phyloP scores from a whole-genome alignment of 2,329 filamentous ascomycete species.

The Penicillium brevicompactum region DNA sequence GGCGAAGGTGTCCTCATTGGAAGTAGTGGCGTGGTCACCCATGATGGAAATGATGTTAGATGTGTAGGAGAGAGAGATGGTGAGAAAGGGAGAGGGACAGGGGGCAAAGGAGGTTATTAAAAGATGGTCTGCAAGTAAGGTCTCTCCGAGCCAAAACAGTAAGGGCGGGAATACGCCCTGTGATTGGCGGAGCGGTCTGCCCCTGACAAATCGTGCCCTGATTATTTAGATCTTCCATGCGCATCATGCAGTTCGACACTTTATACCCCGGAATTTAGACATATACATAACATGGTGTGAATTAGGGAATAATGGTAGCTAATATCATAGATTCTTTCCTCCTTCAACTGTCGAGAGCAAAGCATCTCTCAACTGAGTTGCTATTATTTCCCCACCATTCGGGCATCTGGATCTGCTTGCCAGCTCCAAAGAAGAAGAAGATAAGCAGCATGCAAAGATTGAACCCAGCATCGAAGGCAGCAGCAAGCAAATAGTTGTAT shows the following conservation, averaged over 20 bases:
- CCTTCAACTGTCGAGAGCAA: conserved; percentile 47
- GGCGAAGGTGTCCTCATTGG: conserved; percentile 51
- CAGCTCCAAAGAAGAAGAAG: conserved; percentile 62
- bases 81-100: conserved; percentile 15
- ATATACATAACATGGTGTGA: background rate
- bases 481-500: conserved; percentile 64
- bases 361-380: conserved; percentile 59
- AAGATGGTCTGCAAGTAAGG: conserved; percentile 28
- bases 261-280: too few species aligned
- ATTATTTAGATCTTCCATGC: background rate
- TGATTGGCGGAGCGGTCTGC: conserved; percentile 22
- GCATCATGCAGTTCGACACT: background rate
- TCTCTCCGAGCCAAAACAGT: conserved; percentile 28
- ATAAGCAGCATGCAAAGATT: conserved; percentile 64
- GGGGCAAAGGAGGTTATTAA: conserved; percentile 14
- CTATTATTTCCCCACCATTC: conserved; percentile 66
- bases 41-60: conserved; percentile 27
- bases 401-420: conserved; percentile 61
- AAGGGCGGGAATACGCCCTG: conserved; percentile 18
- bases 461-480: conserved; percentile 64
- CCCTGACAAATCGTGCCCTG: conserved; percentile 22
- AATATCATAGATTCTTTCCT: too few species aligned
- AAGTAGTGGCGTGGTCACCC: conserved; percentile 39
- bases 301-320: too few species aligned
- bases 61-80: conserved; percentile 24